Evolutionary conservation across 495 filamentous ascomycete genomes (phyloP).

Genomic region (Peziza echinospora): DNA sequence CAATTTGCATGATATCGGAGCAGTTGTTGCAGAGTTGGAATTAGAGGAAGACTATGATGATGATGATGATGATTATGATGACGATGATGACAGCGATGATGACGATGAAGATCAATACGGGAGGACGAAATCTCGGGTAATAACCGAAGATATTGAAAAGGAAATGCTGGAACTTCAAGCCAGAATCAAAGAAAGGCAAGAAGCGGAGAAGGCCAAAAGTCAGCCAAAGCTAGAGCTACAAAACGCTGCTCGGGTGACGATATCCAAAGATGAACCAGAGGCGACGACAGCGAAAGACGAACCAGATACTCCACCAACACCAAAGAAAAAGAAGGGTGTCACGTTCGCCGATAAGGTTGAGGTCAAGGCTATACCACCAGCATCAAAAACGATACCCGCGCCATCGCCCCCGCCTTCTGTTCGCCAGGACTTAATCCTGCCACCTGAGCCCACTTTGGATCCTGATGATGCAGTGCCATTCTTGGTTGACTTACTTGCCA

Average conservation of each 20-base stretch:
- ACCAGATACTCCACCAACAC: constrained; percentile 37
- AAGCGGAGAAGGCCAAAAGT: constrained; percentile 8
- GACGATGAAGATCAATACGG: constrained; percentile 47
- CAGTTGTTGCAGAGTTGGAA: constrained; percentile 82
- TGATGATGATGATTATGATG: too few relatives aligned
- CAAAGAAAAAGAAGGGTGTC: constrained; percentile 10
- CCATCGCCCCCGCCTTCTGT: too few relatives aligned
- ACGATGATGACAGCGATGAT: constrained; percentile 28
- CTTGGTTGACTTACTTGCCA: constrained; percentile 13
- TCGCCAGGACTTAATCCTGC: neutral
- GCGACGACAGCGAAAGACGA: constrained; percentile 22
- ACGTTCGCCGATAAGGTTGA: neutral
- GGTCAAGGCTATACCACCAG: neutral
- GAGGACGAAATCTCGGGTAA: constrained; percentile 34
- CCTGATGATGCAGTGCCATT: constrained; percentile 15
- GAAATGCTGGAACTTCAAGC: constrained; percentile 72
- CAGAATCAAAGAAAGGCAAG: constrained; percentile 19
- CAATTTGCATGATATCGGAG: constrained; percentile 57
- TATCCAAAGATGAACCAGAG: neutral
- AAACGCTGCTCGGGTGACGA: neutral
- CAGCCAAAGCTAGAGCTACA: constrained; percentile 8
- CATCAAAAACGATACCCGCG: neutral
- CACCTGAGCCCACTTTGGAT: neutral
- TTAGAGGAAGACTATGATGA: constrained; percentile 49
- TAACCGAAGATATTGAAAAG: constrained; percentile 49